Evolutionary conservation across 768 basidiomycete species (phyloP).

Genomic region (Boletus tylopilopsis): DNA sequence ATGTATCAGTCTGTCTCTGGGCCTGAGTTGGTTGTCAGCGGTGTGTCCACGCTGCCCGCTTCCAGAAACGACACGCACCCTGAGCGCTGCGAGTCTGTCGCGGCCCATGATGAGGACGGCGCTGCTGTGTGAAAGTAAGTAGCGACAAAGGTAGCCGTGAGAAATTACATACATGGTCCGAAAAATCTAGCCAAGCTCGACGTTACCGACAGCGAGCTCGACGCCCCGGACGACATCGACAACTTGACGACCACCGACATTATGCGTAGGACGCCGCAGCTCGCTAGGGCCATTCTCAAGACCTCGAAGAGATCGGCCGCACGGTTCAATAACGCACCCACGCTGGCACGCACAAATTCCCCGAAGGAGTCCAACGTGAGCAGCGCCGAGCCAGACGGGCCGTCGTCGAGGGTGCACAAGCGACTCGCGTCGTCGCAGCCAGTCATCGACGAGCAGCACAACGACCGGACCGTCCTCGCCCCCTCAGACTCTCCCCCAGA

Average conservation of each 20-base stretch:
- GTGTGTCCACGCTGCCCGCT: constrained; percentile 39
- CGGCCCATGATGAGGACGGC: constrained; percentile 44
- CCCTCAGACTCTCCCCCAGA: constrained; percentile 26
- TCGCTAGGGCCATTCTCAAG: constrained; percentile 74
- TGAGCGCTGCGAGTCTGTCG: constrained; percentile 81
- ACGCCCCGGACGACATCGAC: constrained; percentile 51
- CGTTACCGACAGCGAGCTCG: constrained; percentile 5
- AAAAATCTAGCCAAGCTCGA: not conserved
- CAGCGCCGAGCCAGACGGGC: constrained; percentile 4
- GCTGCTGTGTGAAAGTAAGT: no score
- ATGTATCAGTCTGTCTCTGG: constrained; percentile 41
- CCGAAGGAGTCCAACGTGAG: constrained; percentile 18
- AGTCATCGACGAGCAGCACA: constrained; percentile 11
- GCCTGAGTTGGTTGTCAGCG: constrained; percentile 41
- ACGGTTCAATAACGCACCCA: not conserved
- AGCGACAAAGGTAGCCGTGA: constrained; percentile 7
- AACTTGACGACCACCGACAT: constrained; percentile 52
- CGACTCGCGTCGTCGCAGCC: constrained; percentile 26
- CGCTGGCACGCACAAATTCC: constrained; percentile 22
- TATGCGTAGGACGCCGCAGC: constrained; percentile 56
- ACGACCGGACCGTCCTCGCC: constrained; percentile 5
- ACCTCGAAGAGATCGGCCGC: constrained; percentile 7
- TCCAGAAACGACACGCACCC: constrained; percentile 54
- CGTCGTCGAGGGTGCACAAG: constrained; percentile 18
- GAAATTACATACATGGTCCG: constrained; percentile 1